phyloP scores from a whole-genome alignment of 768 basidiomycete genomes.

The Tylopilus vinaceipallidus region DNA sequence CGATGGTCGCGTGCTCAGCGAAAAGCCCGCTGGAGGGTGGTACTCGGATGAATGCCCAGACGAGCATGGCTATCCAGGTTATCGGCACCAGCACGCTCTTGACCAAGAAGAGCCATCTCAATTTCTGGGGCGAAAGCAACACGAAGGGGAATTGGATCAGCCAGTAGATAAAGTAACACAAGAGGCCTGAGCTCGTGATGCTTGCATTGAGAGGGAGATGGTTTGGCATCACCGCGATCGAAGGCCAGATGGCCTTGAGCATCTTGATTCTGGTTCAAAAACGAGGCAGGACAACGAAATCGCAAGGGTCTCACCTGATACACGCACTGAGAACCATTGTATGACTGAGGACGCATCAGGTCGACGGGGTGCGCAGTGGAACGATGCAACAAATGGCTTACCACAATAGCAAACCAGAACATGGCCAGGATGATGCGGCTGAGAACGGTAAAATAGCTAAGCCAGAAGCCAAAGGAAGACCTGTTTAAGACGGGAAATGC shows the following conservation, averaged over 20 bases:
- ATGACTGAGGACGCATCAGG: constrained; percentile 39
- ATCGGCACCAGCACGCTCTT: constrained; percentile 66
- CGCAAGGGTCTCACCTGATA: constrained; percentile 52
- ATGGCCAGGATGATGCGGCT: constrained; percentile 74
- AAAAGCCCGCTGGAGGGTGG: constrained; percentile 62
- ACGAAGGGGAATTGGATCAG: constrained; percentile 73
- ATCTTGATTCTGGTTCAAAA: constrained; percentile 38
- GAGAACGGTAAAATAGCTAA: constrained; percentile 83
- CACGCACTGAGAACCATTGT: constrained; percentile 66
- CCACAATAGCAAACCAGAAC: constrained; percentile 84
- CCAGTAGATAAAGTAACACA: constrained; percentile 80
- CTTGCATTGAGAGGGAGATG: constrained; percentile 52
- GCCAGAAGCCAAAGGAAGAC: constrained; percentile 87
- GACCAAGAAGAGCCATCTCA: constrained; percentile 71
- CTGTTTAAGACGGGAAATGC: constrained; percentile 75
- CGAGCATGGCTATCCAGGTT: constrained; percentile 68
- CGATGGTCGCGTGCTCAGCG: constrained; percentile 40
- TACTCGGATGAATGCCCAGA: constrained; percentile 74
- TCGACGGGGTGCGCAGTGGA: not conserved
- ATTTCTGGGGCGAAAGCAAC: constrained; percentile 72
- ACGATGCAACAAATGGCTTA: constrained; percentile 13
- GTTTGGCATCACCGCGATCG: constrained; percentile 61
- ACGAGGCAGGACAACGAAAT: not conserved
- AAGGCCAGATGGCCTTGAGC: constrained; percentile 84
- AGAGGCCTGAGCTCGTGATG: constrained; percentile 71